phyloP scores from a whole-genome alignment of 108 stramenopile species.

The Fragilaria crotonensis region DNA sequence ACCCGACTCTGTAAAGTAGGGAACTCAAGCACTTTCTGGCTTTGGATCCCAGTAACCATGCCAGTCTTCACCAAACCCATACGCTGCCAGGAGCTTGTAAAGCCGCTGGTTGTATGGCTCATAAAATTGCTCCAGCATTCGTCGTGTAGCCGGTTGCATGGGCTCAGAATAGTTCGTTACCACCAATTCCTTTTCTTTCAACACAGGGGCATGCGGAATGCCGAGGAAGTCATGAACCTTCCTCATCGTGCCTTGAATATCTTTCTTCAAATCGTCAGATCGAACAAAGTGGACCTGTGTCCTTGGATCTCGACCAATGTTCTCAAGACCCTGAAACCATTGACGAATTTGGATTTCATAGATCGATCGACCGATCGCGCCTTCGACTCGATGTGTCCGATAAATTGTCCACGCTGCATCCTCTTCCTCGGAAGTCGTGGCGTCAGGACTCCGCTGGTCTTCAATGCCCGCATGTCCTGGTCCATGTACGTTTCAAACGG shows the following conservation, averaged over 20 bases:
- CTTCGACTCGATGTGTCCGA: constrained; percentile 1
- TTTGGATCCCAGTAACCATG: constrained; percentile 3
- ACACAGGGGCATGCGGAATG: background rate
- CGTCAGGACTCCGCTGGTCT: background rate
- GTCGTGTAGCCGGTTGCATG: background rate
- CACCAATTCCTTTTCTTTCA: background rate
- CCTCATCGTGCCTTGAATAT: background rate
- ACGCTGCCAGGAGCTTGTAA: constrained; percentile 3
- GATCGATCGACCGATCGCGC: constrained; percentile 13
- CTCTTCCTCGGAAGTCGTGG: background rate
- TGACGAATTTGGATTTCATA: constrained; percentile 20
- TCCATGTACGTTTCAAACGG: background rate
- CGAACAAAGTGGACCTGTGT: constrained; percentile 7
- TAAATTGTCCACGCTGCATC: constrained; percentile 2
- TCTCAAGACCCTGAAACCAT: constrained; percentile 18
- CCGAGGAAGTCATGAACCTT: constrained; percentile 5
- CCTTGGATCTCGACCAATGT: constrained; percentile 9
- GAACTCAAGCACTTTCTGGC: too few relatives aligned
- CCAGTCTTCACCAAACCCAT: constrained; percentile 6
- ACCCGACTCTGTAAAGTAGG: too few relatives aligned
- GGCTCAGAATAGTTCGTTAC: background rate
- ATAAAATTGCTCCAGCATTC: constrained; percentile 5
- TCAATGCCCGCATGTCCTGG: background rate
- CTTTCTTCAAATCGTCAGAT: constrained; percentile 6
- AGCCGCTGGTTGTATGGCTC: constrained; percentile 8